A percentile compares a stretch with the other conserved stretches of the same genome.
phyloP scores from a whole-genome alignment of 352 stramenopile genomes.

The Elongisporangium undulatum region DNA sequence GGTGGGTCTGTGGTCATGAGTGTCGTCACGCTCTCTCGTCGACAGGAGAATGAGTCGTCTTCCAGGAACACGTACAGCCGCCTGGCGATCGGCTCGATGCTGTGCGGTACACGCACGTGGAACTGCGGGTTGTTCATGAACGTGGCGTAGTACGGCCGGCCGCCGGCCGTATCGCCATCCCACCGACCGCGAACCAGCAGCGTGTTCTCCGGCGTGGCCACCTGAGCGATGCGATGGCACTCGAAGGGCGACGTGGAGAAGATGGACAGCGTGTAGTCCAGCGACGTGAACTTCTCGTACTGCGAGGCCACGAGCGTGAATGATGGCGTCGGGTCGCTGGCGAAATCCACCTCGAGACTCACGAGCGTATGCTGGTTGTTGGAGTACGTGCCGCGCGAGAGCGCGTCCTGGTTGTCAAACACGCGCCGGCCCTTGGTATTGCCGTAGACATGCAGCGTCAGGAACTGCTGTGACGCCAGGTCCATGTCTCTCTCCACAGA shows the following conservation, averaged over 20 bases:
- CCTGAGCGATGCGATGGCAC: slow-evolving; percentile 45
- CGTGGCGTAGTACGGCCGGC: slow-evolving; percentile 61
- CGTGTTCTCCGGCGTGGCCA: slow-evolving; percentile 25
- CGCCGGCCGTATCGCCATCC: slow-evolving; percentile 37
- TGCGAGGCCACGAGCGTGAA: slow-evolving; percentile 91
- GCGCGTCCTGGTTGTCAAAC: slow-evolving; percentile 78
- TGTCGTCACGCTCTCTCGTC: neutral
- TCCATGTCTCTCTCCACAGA: slow-evolving; percentile 62
- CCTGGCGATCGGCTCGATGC: slow-evolving; percentile 14
- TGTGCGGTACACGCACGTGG: slow-evolving; percentile 37
- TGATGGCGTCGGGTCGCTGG: slow-evolving; percentile 37
- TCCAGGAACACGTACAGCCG: slow-evolving; percentile 58
- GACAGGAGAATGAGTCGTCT: slow-evolving; percentile 33
- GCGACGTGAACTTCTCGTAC: slow-evolving; percentile 87
- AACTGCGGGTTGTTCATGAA: slow-evolving; percentile 85
- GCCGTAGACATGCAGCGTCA: slow-evolving; percentile 91
- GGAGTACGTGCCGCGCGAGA: slow-evolving; percentile 86
- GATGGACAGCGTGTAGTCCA: slow-evolving; percentile 87
- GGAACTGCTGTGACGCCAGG: slow-evolving; percentile 60
- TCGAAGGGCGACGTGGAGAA: slow-evolving; percentile 81
- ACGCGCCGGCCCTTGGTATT: slow-evolving; percentile 54
- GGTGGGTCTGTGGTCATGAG: slow-evolving; percentile 13
- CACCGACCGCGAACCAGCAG: slow-evolving; percentile 42
- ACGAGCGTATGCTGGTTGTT: slow-evolving; percentile 92
- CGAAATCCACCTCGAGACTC: slow-evolving; percentile 75